Percentiles rank a stretch among this genome's conserved stretches.
These are phyloP conservation scores for Venturia aucupariae DNA, from an alignment of 2,329 filamentous ascomycete genomes.

Conservation along the genomic window DNA sequence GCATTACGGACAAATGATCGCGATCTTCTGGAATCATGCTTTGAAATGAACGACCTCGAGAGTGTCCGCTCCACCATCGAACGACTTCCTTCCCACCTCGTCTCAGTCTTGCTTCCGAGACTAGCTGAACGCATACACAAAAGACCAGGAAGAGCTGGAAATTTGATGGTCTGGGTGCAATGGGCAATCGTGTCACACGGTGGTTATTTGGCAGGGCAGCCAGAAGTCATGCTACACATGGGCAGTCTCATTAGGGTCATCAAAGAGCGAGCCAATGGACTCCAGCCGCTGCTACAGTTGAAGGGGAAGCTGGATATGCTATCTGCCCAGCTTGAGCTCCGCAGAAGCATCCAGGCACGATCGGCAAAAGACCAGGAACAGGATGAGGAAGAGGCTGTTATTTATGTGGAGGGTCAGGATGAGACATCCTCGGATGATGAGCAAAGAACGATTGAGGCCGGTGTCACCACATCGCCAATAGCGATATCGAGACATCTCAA, in stretches of 20 bases:
- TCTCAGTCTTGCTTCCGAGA: slow-evolving; percentile 68
- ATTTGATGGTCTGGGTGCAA: slow-evolving; percentile 90
- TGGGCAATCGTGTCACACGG: slow-evolving; percentile 91
- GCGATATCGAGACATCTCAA: slow-evolving; percentile 19
- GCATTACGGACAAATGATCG: slow-evolving; percentile 87
- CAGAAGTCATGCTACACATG: slow-evolving; percentile 71
- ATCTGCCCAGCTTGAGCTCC: slow-evolving; percentile 73
- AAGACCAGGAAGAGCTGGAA: slow-evolving; percentile 79
- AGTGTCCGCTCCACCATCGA: slow-evolving; percentile 86
- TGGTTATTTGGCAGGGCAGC: slow-evolving; percentile 77
- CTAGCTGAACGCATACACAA: slow-evolving; percentile 80
- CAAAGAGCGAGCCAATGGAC: slow-evolving; percentile 71
- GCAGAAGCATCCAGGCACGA: not conserved
- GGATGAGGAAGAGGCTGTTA: slow-evolving; percentile 62
- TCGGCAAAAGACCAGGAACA: slow-evolving; percentile 35
- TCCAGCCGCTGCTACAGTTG: slow-evolving; percentile 73
- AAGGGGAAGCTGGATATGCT: slow-evolving; percentile 96
- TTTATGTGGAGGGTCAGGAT: slow-evolving; percentile 80
- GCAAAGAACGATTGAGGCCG: slow-evolving; percentile 26
- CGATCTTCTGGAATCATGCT: slow-evolving; percentile 82
- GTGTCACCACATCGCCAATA: not conserved
- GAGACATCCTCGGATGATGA: slow-evolving; percentile 41
- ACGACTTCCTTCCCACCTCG: slow-evolving; percentile 75
- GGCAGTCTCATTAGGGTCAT: slow-evolving; percentile 76
- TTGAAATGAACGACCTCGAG: slow-evolving; percentile 66